Conservation (phyloP, 805 yeast species). For the Candida pseudofarinosa region DNA sequence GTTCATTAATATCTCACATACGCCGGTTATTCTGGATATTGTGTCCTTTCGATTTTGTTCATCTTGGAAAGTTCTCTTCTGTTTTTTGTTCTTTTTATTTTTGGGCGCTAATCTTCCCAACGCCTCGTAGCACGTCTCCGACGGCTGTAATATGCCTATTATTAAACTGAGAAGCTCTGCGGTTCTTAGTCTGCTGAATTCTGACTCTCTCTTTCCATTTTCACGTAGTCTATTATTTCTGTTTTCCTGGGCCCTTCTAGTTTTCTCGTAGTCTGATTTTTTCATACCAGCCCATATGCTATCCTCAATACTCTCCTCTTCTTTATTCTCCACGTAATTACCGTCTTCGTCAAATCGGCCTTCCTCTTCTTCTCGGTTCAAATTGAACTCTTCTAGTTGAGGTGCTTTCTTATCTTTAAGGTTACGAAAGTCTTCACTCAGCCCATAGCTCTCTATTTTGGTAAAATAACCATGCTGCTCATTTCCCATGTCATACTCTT, state of each 20-base stretch:
- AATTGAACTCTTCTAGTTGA: constrained; percentile 59
- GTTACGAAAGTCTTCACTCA: background rate
- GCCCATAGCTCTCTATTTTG: constrained; percentile 20
- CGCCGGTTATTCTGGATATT: constrained; percentile 43
- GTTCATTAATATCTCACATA: constrained; percentile 41
- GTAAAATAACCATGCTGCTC: constrained; percentile 20
- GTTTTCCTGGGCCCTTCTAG: constrained; percentile 44
- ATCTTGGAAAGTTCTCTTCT: constrained; percentile 6
- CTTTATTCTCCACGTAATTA: constrained; percentile 45
- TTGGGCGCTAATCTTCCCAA: constrained; percentile 37
- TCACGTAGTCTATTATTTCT: constrained; percentile 20
- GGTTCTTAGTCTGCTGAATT: constrained; percentile 8
- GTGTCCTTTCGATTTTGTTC: constrained; percentile 18
- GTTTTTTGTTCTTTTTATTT: constrained; percentile 15
- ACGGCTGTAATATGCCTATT: constrained; percentile 47
- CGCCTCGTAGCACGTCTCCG: constrained; percentile 58
- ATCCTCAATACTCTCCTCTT: constrained; percentile 25
- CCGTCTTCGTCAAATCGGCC: constrained; percentile 63
- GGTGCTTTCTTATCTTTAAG: constrained; percentile 20
- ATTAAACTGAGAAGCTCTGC: constrained; percentile 20
- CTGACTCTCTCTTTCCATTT: constrained; percentile 10
- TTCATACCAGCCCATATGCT: constrained; percentile 17
- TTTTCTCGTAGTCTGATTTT: constrained; percentile 22
- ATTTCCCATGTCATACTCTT: constrained; percentile 4
- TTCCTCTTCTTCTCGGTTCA: constrained; percentile 51